These are phyloP conservation scores for Moelleriella libera DNA, from an alignment of 2,329 filamentous ascomycete genomes.

Conservation along the genomic window DNA sequence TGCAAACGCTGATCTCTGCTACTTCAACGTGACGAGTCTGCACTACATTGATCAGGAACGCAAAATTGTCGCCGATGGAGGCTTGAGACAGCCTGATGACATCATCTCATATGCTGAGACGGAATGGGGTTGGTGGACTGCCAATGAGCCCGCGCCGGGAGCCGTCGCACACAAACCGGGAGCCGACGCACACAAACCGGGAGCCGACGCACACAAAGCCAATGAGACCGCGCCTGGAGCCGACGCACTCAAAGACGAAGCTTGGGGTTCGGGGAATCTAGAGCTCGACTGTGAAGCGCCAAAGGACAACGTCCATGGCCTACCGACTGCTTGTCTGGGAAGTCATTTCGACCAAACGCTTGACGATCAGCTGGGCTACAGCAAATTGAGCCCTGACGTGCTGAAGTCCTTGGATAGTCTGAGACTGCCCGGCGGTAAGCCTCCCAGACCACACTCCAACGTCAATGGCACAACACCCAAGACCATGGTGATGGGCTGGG, in stretches of 20 bases:
- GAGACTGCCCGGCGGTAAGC: neutral
- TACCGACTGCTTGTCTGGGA: slow-evolving; percentile 13
- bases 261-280: neutral
- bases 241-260: no score
- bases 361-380: slow-evolving; percentile 11
- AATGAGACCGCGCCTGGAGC: no score
- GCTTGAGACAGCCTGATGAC: neutral
- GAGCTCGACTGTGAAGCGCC: slow-evolving; percentile 4
- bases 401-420: neutral
- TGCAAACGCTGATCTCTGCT: slow-evolving; percentile 12
- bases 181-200: no score
- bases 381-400: neutral
- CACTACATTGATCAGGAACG: slow-evolving; percentile 3
- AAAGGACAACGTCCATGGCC: slow-evolving; percentile 9
- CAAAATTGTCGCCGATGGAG: neutral
- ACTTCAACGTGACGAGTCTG: slow-evolving; percentile 10
- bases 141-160: no score
- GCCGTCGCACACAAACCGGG: no score
- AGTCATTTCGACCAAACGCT: slow-evolving; percentile 14
- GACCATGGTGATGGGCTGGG: no score
- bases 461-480: neutral
- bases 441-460: neutral
- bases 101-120: neutral
- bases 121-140: neutral
- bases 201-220: no score